Evolutionary conservation across 345 rosid genomes (phyloP).

Genomic region (Lepidium aucheri): DNA sequence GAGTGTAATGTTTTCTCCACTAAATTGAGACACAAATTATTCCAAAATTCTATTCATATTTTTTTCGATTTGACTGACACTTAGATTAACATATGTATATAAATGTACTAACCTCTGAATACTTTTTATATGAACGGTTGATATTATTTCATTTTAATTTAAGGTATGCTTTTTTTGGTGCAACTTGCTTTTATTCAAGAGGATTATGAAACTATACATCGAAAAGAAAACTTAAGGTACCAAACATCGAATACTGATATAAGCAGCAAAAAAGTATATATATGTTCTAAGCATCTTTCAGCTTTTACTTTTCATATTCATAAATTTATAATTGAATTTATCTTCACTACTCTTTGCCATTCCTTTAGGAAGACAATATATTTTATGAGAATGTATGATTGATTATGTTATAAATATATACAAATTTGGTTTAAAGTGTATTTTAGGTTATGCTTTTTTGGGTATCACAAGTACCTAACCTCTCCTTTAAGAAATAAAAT

Average conservation of each 20-base stretch:
- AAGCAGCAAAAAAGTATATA: slow-evolving; percentile 12
- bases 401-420: neutral
- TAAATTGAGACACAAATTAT: neutral
- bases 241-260: slow-evolving; percentile 22
- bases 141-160: neutral
- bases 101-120: neutral
- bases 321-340: slow-evolving; percentile 5
- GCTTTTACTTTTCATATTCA: slow-evolving; percentile 15
- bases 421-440: neutral
- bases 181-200: slow-evolving; percentile 4
- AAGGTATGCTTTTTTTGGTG: neutral
- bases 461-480: neutral
- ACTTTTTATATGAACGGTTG: slow-evolving; percentile 8
- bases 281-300: slow-evolving; percentile 20
- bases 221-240: slow-evolving; percentile 19
- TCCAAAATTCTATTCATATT: neutral
- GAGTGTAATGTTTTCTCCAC: neutral
- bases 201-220: neutral
- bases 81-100: neutral
- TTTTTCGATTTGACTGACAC: neutral
- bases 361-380: neutral
- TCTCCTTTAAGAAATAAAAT: neutral
- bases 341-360: slow-evolving; percentile 17
- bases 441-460: neutral
- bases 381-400: neutral